Base-by-base conservation (phyloP, 257 asterid species). In the Petunia axillaris region DNA sequence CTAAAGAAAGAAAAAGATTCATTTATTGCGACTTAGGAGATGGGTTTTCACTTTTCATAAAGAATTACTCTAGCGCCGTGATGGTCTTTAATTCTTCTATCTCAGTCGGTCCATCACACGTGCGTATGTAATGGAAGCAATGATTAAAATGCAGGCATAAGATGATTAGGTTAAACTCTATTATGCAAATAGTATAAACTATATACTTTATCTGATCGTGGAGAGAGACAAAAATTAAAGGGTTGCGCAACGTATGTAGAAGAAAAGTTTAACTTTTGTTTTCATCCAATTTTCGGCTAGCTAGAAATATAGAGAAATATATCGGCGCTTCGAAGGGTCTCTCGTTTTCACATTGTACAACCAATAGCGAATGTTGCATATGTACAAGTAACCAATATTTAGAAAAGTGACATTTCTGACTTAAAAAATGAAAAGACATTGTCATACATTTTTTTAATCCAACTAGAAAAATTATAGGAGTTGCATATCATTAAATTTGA, bases 61-160 rank as follows among this genome's bases (percentile, higher is more conserved):
- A 25, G 25, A 25, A 25, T 25, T 25, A 25, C 25, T 25, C 25
- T 85, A 85, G 86, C 89, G 86, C 83, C 91, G 91, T 85, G 82
- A 75, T 66, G 76, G 66, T 82, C 38, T 87, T 65, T 82, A 82
- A 78, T 76, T 83, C 80, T 44, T 63, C 13, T 1, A 9, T 50
- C 9, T 8, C 55, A 3, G 3, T 50, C 4, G 8, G 3, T 50
- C 10, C 14, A 10, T 13, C 14, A 50, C 40, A 44, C 76, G 76
- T 44, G 41, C 76, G 41, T 44, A 6, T 68, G 39, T 40, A 62
- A 62, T 16, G 76, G 38, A 4, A 43, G 40, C 40, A 38, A 43
- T 46, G 58, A 44, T 57, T 40, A 8, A 25, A 7, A 9, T 8
- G 73, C 0, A 65, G 5, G 5, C 35, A 2, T 39, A 6, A 38